These are phyloP conservation scores for Exophiala alcalophila DNA, from an alignment of 2,329 filamentous ascomycete species.

Conservation along the genomic window DNA sequence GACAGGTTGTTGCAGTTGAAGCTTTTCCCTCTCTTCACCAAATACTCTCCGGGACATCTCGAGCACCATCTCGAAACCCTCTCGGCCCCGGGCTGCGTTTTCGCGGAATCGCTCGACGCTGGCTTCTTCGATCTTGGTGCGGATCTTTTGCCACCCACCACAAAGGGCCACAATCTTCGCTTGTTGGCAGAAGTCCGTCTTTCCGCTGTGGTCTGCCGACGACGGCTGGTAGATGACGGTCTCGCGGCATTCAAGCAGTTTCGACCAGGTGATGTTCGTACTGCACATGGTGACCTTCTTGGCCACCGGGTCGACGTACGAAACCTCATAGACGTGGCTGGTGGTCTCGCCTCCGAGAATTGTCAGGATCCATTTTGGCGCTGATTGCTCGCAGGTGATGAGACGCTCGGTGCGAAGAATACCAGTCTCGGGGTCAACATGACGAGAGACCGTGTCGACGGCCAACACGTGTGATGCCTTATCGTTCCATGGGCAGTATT, in stretches of 20 bases:
- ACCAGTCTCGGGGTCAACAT: conserved; percentile 61
- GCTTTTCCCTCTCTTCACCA: conserved; percentile 73
- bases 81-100: conserved; percentile 83
- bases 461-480: conserved; percentile 95
- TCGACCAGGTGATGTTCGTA: conserved; percentile 89
- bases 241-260: conserved; percentile 87
- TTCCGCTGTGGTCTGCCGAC: conserved; percentile 47
- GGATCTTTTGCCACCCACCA: conserved; percentile 95
- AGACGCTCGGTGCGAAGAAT: conserved; percentile 70
- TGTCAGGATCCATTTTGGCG: conserved; percentile 60
- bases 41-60: conserved; percentile 91
- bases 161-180: conserved; percentile 91
- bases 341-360: conserved; percentile 77
- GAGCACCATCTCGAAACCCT: conserved; percentile 92
- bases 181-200: conserved; percentile 81
- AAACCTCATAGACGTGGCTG: conserved; percentile 90
- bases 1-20: conserved; percentile 36
- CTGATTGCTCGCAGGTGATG: conserved; percentile 51
- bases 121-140: conserved; percentile 91
- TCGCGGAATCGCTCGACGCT: conserved; percentile 85
- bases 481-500: conserved; percentile 99
- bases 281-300: conserved; percentile 96
- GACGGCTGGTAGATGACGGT: conserved; percentile 80
- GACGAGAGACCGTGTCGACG: conserved; percentile 84
- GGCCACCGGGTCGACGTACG: conserved; percentile 78